Base-by-base conservation (phyloP, 129 eudicot genomes). In the Chrysanthemum seticuspe region DNA sequence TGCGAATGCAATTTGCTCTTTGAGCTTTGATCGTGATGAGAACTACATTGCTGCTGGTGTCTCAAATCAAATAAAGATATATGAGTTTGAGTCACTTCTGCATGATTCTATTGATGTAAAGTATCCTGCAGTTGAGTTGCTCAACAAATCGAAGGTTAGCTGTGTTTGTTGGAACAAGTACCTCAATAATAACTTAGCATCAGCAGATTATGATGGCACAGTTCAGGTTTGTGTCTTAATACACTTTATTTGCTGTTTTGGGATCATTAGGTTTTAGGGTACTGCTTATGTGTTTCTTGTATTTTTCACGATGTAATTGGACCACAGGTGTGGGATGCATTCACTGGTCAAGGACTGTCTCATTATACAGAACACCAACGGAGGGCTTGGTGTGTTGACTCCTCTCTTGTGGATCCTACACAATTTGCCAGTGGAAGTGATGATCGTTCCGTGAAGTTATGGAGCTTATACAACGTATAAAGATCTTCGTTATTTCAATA, bases 341-440 rank as follows among this genome's bases (percentile, higher is more conserved):
- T 55, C 47, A 81, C 81, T 62, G 86, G 91, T 62, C 83, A 84
- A 60, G 83, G 54, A 13, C 59, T 82, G 36, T 74, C 80, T 23
- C 68, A 65, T 54, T 70, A 18, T 67, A 69, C 10, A 23, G 96
- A 86, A 53, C 96, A 89, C 70, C 64, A 77, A n/a, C 62, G 67
- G 51, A 81, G 89, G 80, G 91, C 91, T 74, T 89, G 96, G 96
- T 84, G 87, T 65, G 85, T 89, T 47, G 91, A 89, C 77, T 84
- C 86, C 58, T 89, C 96, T 68, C 89, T 16, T 23, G 85, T 74
- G 62, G 86, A 80, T 31, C 91, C 96, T 9, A 84, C 78, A 2
- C 81, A 64, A 63, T 75, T 89, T 10, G 89, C 86, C 44, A 89
- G 85, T 48, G 91, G 86, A 55, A 70, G 96, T 62, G 96, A 89